phyloP scores from a whole-genome alignment of 2,329 filamentous ascomycete species.

The Trichoderma lentiforme region DNA sequence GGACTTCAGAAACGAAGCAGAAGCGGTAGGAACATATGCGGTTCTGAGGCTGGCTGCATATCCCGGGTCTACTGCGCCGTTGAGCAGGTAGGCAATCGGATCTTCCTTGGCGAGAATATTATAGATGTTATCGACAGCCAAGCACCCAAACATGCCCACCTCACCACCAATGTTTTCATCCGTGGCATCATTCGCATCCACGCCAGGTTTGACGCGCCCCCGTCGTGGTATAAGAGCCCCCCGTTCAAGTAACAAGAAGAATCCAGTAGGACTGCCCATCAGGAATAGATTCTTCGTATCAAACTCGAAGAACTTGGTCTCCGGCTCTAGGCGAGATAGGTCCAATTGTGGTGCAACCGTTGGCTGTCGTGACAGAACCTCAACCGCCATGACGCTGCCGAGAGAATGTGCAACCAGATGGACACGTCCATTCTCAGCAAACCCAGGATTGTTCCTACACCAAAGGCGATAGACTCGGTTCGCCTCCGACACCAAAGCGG shows the following conservation, averaged over 20 bases:
- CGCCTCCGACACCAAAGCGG: conserved; percentile 82
- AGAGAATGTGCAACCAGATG: conserved; percentile 92
- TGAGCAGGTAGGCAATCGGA: conserved; percentile 87
- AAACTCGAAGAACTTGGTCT: conserved; percentile 75
- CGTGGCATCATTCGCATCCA: conserved; percentile 59
- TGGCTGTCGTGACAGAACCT: conserved; percentile 86
- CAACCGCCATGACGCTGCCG: conserved; percentile 90
- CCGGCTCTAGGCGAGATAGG: conserved; percentile 37
- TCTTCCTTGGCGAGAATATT: conserved; percentile 74
- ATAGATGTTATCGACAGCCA: conserved; percentile 94
- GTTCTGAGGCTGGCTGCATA: conserved; percentile 75
- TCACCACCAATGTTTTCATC: conserved; percentile 68
- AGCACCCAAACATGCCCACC: conserved; percentile 76
- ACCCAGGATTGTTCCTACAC: conserved; percentile 90
- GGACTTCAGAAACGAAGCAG: conserved; percentile 61
- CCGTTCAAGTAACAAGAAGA: conserved; percentile 85
- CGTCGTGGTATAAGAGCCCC: conserved; percentile 69
- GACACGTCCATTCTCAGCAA: conserved; percentile 74
- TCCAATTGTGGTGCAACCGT: conserved; percentile 59
- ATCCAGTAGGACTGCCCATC: conserved; percentile 83
- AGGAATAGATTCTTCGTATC: conserved; percentile 87
- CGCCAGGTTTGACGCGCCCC: conserved; percentile 71
- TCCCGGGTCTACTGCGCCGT: conserved; percentile 78
- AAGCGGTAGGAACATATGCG: conserved; percentile 74
- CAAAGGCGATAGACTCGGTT: conserved; percentile 95